Evolutionary conservation across 2,329 filamentous ascomycete genomes (phyloP).

Genomic region (Pseudogymnoascus sp.): DNA sequence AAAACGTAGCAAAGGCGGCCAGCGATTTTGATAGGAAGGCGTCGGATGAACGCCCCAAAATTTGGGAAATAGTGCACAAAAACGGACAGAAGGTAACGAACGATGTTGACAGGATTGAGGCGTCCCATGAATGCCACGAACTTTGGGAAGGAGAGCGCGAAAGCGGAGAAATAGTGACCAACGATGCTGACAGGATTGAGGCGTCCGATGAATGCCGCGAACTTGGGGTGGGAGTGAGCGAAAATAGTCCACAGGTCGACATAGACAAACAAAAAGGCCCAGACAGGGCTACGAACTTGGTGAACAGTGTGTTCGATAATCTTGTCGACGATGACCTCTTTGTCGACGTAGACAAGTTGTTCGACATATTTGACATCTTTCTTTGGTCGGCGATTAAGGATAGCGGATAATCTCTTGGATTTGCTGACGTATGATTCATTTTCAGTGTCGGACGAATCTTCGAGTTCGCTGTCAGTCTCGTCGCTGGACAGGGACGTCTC

Average conservation of each 20-base stretch:
- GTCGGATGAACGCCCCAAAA: neutral
- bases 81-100: neutral
- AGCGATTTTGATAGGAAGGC: neutral
- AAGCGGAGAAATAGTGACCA: neutral
- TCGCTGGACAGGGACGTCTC: neutral
- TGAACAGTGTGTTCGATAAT: neutral
- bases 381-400: neutral
- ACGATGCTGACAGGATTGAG: neutral
- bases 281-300: neutral
- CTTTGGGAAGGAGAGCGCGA: neutral
- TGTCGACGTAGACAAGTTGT: neutral
- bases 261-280: neutral
- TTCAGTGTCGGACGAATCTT: neutral
- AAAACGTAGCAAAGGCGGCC: neutral
- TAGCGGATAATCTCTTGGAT: neutral
- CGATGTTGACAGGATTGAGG: neutral
- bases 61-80: neutral
- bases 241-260: neutral
- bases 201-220: neutral
- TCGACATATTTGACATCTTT: neutral
- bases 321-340: neutral
- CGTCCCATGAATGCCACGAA: neutral
- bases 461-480: neutral
- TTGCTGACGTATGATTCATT: neutral
- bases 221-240: neutral